phyloP scores from a whole-genome alignment of 83 land plant genomes.

The Picea mariana region DNA sequence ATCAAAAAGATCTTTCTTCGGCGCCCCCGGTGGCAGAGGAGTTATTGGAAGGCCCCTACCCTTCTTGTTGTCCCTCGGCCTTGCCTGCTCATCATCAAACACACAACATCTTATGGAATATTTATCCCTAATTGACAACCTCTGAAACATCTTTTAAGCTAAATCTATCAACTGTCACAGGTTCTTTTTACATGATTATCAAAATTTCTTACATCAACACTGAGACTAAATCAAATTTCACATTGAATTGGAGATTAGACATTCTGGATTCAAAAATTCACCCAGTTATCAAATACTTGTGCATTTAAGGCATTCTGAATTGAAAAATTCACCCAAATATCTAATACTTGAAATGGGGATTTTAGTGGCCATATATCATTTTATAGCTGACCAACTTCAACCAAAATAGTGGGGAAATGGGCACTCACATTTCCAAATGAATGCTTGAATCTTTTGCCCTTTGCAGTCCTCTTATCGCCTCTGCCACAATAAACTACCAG shows the following conservation, averaged over 20 bases:
- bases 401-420: background rate
- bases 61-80: slow-evolving; percentile 34
- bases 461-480: slow-evolving; percentile 40
- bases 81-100: slow-evolving; percentile 10
- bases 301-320: background rate
- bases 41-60: slow-evolving; percentile 35
- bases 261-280: too few species aligned
- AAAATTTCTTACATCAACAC: too few species aligned
- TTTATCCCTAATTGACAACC: background rate
- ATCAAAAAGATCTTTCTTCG: slow-evolving; percentile 22
- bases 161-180: background rate
- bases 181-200: too few species aligned
- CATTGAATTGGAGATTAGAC: too few species aligned
- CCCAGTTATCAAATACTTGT: background rate
- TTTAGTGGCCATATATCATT: background rate
- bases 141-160: background rate
- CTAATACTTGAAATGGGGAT: background rate
- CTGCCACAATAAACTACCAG: slow-evolving; percentile 27
- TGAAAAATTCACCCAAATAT: background rate
- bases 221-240: too few species aligned
- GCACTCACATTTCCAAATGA: slow-evolving; percentile 39
- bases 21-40: slow-evolving; percentile 43
- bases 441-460: slow-evolving; percentile 40
- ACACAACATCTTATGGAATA: background rate
- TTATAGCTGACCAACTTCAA: background rate